These are phyloP conservation scores for Xylaria sp. DNA, from an alignment of 2,329 filamentous ascomycete genomes.

Conservation along the genomic window DNA sequence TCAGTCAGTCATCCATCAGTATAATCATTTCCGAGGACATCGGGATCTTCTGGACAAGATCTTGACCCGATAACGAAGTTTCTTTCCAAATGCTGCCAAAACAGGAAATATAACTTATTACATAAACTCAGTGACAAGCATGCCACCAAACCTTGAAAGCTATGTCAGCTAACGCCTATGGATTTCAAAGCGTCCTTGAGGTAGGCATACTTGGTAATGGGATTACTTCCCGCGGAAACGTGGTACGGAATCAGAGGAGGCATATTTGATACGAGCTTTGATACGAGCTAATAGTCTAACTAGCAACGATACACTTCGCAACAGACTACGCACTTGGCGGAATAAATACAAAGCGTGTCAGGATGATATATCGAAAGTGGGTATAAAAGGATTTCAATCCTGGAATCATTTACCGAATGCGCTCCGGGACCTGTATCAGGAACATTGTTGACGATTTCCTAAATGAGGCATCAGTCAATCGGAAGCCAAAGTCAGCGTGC, in stretches of 20 bases:
- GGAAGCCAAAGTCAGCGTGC: conserved; percentile 7
- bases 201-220: conserved; percentile 11
- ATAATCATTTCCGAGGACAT: background rate
- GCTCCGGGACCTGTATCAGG: conserved; percentile 11
- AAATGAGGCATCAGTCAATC: conserved; percentile 17
- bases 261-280: conserved; percentile 3
- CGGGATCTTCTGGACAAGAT: background rate
- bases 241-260: conserved; percentile 20
- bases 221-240: conserved; percentile 17
- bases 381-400: conserved; percentile 7
- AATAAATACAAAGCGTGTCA: conserved; percentile 5
- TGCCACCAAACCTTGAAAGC: conserved; percentile 40
- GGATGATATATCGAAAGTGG: background rate
- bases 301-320: background rate
- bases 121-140: conserved; percentile 43
- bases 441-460: conserved; percentile 9
- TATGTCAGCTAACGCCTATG: background rate
- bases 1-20: background rate
- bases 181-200: background rate
- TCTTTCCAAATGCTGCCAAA: background rate
- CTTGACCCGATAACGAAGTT: background rate
- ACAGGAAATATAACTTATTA: background rate
- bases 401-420: conserved; percentile 4
- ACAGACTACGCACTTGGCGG: background rate
- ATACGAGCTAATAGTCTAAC: background rate